Percentiles rank a stretch among this genome's conserved stretches.
phyloP scores from a whole-genome alignment of 2,329 filamentous ascomycete species.

The Geosmithia putterillii region DNA sequence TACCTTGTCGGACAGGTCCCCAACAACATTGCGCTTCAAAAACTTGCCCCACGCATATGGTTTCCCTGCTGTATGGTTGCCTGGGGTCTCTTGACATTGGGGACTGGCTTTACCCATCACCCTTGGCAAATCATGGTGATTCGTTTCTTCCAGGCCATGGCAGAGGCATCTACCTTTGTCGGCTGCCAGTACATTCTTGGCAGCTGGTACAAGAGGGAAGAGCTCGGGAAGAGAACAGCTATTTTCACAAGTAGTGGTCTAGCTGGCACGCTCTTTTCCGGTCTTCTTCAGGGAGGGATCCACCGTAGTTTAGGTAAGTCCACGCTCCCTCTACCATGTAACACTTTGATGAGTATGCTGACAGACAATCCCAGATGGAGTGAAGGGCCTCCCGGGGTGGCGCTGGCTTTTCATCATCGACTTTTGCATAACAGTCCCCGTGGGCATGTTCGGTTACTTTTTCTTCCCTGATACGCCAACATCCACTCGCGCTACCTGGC shows the following conservation, averaged over 20 bases:
- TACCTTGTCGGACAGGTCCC: slow-evolving; percentile 47
- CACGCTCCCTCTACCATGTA: not conserved
- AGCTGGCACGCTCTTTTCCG: slow-evolving; percentile 37
- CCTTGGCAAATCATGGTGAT: slow-evolving; percentile 23
- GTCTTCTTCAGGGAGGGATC: slow-evolving; percentile 52
- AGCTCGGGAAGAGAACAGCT: slow-evolving; percentile 50
- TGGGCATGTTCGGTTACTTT: slow-evolving; percentile 15
- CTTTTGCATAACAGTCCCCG: slow-evolving; percentile 17
- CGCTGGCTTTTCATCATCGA: slow-evolving; percentile 33
- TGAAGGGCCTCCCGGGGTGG: slow-evolving; percentile 26
- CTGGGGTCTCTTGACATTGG: slow-evolving; percentile 54
- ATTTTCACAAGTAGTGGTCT: slow-evolving; percentile 51
- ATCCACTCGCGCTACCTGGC: slow-evolving; percentile 7
- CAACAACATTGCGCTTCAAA: slow-evolving; percentile 48
- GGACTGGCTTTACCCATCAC: slow-evolving; percentile 24
- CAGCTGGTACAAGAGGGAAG: slow-evolving; percentile 46
- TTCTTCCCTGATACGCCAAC: slow-evolving; percentile 17
- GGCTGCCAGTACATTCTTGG: slow-evolving; percentile 30
- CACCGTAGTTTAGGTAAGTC: slow-evolving; percentile 19
- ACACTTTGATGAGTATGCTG: slow-evolving; percentile 1
- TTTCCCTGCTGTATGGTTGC: slow-evolving; percentile 51
- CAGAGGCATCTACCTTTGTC: slow-evolving; percentile 25
- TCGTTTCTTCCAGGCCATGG: slow-evolving; percentile 25
- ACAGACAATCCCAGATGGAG: slow-evolving; percentile 18
- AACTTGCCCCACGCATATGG: slow-evolving; percentile 48